These are phyloP conservation scores for Phallus indusiatus DNA, from an alignment of 768 basidiomycete species.

Conservation along the genomic window DNA sequence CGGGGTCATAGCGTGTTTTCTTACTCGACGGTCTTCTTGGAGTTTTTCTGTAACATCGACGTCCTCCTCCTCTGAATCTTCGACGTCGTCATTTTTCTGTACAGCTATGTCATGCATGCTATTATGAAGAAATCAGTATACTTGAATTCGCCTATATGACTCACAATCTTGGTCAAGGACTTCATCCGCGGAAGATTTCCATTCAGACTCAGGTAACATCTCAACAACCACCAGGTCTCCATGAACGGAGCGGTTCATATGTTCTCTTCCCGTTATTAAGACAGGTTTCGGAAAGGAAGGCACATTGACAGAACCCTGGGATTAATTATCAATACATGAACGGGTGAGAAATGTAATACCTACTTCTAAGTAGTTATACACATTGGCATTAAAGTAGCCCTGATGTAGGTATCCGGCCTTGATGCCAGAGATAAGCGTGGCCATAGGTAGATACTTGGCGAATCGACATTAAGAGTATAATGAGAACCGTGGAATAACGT, in stretches of 20 bases:
- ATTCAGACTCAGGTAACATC: constrained; percentile 76
- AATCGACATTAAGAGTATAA: neutral
- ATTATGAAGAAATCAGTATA: neutral
- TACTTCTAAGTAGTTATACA: constrained; percentile 93
- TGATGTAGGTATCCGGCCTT: constrained; percentile 80
- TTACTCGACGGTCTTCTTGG: constrained; percentile 30
- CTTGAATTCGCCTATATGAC: constrained; percentile 14
- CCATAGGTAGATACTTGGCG: constrained; percentile 65
- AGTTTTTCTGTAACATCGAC: constrained; percentile 33
- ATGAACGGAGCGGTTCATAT: constrained; percentile 92
- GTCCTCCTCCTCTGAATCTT: constrained; percentile 46
- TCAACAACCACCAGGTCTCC: constrained; percentile 91
- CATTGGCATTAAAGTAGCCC: constrained; percentile 91
- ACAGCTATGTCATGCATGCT: constrained; percentile 45
- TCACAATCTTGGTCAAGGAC: constrained; percentile 89
- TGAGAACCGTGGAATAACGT: constrained; percentile 11
- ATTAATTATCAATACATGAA: neutral
- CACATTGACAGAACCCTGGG: constrained; percentile 71
- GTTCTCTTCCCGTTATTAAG: constrained; percentile 77
- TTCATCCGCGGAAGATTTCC: constrained; percentile 88
- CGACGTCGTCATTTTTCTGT: constrained; percentile 80
- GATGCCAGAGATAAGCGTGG: constrained; percentile 68
- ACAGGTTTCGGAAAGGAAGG: constrained; percentile 68
- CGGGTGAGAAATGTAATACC: constrained; percentile 14
- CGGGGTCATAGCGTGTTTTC: constrained; percentile 18